Percentiles rank a stretch among this genome's conserved stretches.
Conservation (phyloP, 106 monocot species). For the Gastrodia elata region DNA sequence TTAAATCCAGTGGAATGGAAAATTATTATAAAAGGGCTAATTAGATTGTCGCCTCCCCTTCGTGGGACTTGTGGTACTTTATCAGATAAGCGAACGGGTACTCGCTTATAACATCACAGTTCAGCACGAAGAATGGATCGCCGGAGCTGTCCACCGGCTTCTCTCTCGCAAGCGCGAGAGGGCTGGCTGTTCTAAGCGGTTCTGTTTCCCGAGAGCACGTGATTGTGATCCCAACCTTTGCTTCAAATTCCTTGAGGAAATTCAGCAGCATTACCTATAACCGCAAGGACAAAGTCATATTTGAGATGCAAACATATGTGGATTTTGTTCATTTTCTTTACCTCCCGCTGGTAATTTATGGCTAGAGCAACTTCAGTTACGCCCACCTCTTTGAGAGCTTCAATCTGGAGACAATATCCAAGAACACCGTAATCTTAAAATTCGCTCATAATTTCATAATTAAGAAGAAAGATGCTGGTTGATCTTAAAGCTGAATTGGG, state of each 20-base stretch:
- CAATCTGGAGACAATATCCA: constrained; percentile 24
- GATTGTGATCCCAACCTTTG: constrained; percentile 46
- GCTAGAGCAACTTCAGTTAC: constrained; percentile 60
- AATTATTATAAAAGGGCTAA: no score
- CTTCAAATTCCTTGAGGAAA: constrained; percentile 58
- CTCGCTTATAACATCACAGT: constrained; percentile 59
- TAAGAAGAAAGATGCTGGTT: no score
- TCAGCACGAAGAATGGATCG: constrained; percentile 58
- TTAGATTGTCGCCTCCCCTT: constrained; percentile 55
- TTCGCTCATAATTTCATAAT: no score
- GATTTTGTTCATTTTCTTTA: constrained; percentile 1
- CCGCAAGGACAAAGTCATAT: background rate
- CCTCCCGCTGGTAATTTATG: constrained; percentile 63
- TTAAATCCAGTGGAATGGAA: no score
- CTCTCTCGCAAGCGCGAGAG: constrained; percentile 54
- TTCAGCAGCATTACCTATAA: constrained; percentile 43
- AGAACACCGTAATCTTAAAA: no score
- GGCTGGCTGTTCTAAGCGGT: constrained; percentile 58
- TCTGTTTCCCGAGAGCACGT: constrained; percentile 61
- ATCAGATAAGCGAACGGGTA: constrained; percentile 41
- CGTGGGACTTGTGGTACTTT: constrained; percentile 39
- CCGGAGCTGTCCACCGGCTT: constrained; percentile 41
- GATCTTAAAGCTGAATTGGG: no score
- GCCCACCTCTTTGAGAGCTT: constrained; percentile 57
- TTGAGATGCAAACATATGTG: background rate